Conservation (phyloP, 1,284 basidiomycete genomes). For the Rhodotorula sp. region DNA sequence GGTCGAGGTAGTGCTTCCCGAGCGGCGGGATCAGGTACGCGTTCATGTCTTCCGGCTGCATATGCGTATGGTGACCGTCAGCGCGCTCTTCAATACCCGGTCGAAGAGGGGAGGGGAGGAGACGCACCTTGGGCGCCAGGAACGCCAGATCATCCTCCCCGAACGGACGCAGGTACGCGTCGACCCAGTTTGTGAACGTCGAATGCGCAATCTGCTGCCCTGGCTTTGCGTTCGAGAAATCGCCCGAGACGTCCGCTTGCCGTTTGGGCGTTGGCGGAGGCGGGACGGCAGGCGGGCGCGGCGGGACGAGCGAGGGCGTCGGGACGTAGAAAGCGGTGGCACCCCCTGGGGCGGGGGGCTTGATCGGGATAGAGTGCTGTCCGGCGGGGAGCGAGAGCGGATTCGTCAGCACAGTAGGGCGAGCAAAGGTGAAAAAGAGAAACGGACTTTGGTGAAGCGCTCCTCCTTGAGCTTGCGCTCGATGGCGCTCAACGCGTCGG, state of each 20-base stretch:
- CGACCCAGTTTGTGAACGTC: constrained; percentile 80
- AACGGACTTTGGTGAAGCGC: constrained; percentile 34
- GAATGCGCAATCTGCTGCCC: constrained; percentile 59
- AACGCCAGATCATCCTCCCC: constrained; percentile 90
- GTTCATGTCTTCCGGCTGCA: constrained; percentile 71
- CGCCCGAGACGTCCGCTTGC: constrained; percentile 76
- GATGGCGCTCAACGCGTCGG: neutral
- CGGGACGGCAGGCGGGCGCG: constrained; percentile 52
- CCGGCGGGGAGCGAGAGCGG: neutral
- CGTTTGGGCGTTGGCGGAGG: constrained; percentile 76
- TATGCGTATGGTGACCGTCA: accelerated
- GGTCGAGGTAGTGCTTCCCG: constrained; percentile 82
- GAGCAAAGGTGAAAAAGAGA: neutral
- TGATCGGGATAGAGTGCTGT: constrained; percentile 51
- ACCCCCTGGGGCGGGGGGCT: constrained; percentile 41
- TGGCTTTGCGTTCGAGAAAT: constrained; percentile 79
- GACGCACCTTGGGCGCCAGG: constrained; percentile 70
- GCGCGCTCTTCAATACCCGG: neutral
- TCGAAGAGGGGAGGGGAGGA: neutral
- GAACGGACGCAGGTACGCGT: constrained; percentile 79
- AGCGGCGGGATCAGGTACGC: constrained; percentile 82
- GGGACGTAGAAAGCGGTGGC: constrained; percentile 53
- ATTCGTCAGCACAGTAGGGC: too few relatives aligned
- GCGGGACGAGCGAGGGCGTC: constrained; percentile 58
- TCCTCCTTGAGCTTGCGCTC: constrained; percentile 36